phyloP scores from a whole-genome alignment of 768 basidiomycete species.

The Albatrellus ellisii region DNA sequence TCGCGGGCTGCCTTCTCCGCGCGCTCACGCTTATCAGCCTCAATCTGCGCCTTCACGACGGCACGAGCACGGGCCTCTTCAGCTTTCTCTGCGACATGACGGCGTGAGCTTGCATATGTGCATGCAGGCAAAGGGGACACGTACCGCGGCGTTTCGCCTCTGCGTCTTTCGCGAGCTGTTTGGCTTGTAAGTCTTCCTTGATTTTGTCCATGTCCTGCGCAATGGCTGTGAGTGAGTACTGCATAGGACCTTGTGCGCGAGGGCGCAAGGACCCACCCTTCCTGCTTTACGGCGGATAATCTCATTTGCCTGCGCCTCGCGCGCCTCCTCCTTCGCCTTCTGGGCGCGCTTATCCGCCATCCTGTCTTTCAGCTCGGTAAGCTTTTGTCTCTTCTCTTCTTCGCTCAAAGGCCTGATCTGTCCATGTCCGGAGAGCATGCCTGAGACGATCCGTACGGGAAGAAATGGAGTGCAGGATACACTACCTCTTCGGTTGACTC shows the following conservation, averaged over 20 bases:
- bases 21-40: constrained; percentile 81
- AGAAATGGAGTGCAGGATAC: constrained; percentile 1
- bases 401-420: constrained; percentile 92
- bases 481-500: constrained; percentile 87
- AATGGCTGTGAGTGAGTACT: background rate
- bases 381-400: constrained; percentile 77
- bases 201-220: constrained; percentile 54
- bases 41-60: constrained; percentile 87
- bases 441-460: background rate
- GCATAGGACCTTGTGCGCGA: background rate
- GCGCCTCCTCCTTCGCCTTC: constrained; percentile 61
- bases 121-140: constrained; percentile 4
- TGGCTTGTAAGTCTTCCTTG: constrained; percentile 64
- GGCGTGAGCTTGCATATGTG: background rate
- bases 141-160: constrained; percentile 70
- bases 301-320: constrained; percentile 65
- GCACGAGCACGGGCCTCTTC: constrained; percentile 80
- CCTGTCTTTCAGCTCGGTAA: constrained; percentile 67
- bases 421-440: background rate
- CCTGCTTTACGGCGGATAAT: constrained; percentile 75
- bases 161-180: constrained; percentile 75
- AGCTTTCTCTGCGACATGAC: constrained; percentile 57
- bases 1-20: constrained; percentile 83
- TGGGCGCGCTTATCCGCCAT: constrained; percentile 68
- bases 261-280: constrained; percentile 32